Conservation (phyloP, 345 rosid species). For the Moricandia arvensis region DNA sequence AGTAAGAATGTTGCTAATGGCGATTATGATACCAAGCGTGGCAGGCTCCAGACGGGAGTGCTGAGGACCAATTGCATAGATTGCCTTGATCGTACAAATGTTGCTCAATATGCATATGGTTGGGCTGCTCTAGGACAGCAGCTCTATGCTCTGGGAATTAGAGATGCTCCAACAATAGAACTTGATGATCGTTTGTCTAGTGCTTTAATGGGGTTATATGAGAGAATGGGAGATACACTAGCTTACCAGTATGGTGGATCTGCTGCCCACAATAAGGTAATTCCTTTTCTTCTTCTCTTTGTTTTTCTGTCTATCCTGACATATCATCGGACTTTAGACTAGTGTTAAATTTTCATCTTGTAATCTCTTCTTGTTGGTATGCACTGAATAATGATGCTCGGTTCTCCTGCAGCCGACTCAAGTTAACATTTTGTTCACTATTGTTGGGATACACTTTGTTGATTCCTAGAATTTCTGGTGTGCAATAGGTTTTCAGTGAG, state of each 20-base stretch:
- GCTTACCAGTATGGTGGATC: background rate
- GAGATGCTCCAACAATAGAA: background rate
- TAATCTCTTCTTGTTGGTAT: background rate
- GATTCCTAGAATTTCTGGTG: constrained; percentile 24
- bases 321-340: background rate
- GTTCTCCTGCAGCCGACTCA: background rate
- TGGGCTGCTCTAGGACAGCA: background rate
- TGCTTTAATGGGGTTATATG: background rate
- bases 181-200: background rate
- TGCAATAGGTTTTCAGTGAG: constrained; percentile 75
- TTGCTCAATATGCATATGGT: background rate
- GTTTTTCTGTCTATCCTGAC: background rate
- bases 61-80: background rate
- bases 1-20: background rate
- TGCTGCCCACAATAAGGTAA: background rate
- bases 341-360: background rate
- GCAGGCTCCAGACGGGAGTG: background rate
- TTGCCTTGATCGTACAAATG: background rate
- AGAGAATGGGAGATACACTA: background rate
- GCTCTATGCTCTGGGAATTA: background rate
- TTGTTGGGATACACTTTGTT: constrained; percentile 15
- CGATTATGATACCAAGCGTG: background rate
- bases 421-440: constrained; percentile 4
- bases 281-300: background rate
- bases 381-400: background rate